Evolutionary conservation across 192 early-diverging fungal genomes (phyloP).

Genomic region (Diversispora epigaea): DNA sequence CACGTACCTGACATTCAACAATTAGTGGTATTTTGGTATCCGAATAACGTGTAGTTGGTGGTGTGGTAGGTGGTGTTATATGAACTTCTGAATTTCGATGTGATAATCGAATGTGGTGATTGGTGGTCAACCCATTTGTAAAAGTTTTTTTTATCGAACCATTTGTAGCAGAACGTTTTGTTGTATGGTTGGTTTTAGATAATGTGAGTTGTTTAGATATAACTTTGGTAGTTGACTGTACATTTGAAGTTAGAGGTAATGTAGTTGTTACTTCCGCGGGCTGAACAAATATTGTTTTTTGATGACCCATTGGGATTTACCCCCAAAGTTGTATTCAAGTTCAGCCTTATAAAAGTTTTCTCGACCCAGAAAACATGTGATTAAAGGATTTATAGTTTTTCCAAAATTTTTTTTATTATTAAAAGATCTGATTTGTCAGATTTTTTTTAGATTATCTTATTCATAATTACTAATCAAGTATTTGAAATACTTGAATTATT

Average conservation of each 20-base stretch:
- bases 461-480: no score
- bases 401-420: no score
- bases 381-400: no score
- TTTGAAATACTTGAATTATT: no score
- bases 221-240: background rate
- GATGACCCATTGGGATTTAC: background rate
- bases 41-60: background rate
- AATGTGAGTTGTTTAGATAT: background rate
- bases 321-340: no score
- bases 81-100: background rate
- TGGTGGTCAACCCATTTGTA: constrained; percentile 8
- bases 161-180: constrained; percentile 1
- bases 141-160: constrained; percentile 19
- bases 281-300: constrained; percentile 17
- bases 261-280: constrained; percentile 8
- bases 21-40: background rate
- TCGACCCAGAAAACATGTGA: no score
- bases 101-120: background rate
- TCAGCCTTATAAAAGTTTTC: no score
- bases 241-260: background rate
- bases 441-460: no score
- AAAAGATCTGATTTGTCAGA: no score
- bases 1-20: constrained; percentile 63
- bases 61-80: background rate
- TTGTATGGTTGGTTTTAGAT: background rate